Evolutionary conservation across 495 filamentous ascomycete species (phyloP).

Genomic region (Rhizodiscina lignyota): DNA sequence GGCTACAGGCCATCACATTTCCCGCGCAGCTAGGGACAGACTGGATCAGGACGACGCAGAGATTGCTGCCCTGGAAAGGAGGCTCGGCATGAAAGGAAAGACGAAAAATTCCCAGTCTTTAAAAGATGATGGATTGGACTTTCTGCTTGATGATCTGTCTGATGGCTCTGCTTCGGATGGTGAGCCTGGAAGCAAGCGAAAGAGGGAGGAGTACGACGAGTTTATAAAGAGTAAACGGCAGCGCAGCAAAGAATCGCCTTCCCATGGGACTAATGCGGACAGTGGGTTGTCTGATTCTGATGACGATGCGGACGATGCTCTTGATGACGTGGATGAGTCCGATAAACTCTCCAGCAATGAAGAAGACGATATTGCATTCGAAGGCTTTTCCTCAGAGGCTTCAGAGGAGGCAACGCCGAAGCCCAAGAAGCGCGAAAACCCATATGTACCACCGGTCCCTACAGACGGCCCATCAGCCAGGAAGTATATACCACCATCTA

Average conservation of each 20-base stretch:
- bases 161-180: conserved; percentile 27
- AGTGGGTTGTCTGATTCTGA: neutral
- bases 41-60: conserved; percentile 66
- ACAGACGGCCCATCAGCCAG: conserved; percentile 13
- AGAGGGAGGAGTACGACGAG: conserved; percentile 32
- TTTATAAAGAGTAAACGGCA: conserved; percentile 44
- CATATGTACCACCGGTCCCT: conserved; percentile 39
- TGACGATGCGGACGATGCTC: conserved; percentile 10
- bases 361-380: conserved; percentile 10
- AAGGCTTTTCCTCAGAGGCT: conserved; percentile 6
- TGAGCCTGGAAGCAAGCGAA: conserved; percentile 28
- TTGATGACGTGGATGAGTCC: neutral
- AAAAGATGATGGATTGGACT: conserved; percentile 72
- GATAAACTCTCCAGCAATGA: conserved; percentile 3
- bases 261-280: conserved; percentile 26
- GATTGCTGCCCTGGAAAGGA: conserved; percentile 78
- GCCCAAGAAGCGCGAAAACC: conserved; percentile 42
- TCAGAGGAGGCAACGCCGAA: conserved; percentile 16
- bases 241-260: conserved; percentile 43
- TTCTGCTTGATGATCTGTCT: conserved; percentile 55
- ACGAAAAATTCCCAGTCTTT: conserved; percentile 59
- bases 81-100: conserved; percentile 67
- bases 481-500: conserved; percentile 82
- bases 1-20: conserved; percentile 24
- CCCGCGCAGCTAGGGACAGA: conserved; percentile 44